These are phyloP conservation scores for Coniosporium apollinis DNA, from an alignment of 495 filamentous ascomycete genomes.

Conservation along the genomic window DNA sequence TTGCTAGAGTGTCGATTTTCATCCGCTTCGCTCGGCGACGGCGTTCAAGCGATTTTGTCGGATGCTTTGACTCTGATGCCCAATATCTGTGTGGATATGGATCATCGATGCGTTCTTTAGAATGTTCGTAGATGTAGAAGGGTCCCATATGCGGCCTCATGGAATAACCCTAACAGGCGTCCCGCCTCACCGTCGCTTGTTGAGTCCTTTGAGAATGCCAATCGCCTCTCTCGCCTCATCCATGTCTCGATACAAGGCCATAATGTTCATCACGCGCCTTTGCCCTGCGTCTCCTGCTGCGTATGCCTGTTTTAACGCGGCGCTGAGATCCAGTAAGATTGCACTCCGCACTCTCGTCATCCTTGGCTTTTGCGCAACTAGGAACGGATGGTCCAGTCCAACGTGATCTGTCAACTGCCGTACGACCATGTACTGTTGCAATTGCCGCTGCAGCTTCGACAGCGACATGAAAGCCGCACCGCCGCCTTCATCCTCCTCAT, in stretches of 20 bases:
- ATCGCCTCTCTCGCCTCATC: constrained; percentile 54
- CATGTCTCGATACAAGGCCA: constrained; percentile 63
- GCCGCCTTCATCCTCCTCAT: constrained; percentile 17
- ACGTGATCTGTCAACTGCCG: constrained; percentile 33
- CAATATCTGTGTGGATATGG: too few species aligned
- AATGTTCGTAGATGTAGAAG: too few species aligned
- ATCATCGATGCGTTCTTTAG: too few species aligned
- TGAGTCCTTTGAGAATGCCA: constrained; percentile 46
- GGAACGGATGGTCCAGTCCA: constrained; percentile 47
- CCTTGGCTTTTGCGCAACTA: constrained; percentile 38
- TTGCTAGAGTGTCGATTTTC: too few species aligned
- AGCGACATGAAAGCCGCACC: constrained; percentile 21
- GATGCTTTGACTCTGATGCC: too few species aligned
- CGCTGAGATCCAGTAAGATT: constrained; percentile 65
- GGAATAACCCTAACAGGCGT: too few species aligned
- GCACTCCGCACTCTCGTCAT: constrained; percentile 52
- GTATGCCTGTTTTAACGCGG: constrained; percentile 57
- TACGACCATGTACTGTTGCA: constrained; percentile 40
- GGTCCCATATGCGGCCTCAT: too few species aligned
- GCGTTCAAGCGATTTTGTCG: too few species aligned
- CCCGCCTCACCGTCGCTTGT: constrained; percentile 15
- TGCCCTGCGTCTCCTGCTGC: constrained; percentile 35
- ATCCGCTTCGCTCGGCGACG: too few species aligned
- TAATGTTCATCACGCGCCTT: constrained; percentile 44
- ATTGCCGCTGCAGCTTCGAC: constrained; percentile 37